phyloP scores from a whole-genome alignment of 2,329 filamentous ascomycete genomes.

The Lomentospora prolificans region DNA sequence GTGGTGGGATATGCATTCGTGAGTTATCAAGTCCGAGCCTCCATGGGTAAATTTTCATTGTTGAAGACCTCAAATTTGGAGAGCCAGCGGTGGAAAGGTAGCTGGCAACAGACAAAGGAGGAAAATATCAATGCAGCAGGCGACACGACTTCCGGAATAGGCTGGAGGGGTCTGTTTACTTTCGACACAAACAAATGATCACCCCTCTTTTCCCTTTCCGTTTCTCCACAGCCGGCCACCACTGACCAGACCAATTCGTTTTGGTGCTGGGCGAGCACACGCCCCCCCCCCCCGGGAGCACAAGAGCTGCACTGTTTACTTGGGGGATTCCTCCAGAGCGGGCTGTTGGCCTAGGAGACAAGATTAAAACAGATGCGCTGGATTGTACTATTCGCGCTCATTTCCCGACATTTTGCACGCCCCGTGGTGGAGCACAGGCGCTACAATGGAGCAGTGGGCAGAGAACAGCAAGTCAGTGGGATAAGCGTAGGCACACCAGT shows the following conservation, averaged over 20 bases:
- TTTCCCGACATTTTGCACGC: not conserved
- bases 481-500: no score
- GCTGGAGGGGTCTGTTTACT: constrained; percentile 4
- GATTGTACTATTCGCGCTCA: no score
- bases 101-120: not conserved
- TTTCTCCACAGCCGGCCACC: not conserved
- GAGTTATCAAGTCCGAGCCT: not conserved
- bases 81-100: not conserved
- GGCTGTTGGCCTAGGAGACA: not conserved
- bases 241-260: no score
- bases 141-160: not conserved
- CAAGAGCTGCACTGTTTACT: no score
- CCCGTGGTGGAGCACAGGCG: not conserved
- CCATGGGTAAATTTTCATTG: not conserved
- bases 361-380: no score
- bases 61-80: not conserved
- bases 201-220: not conserved
- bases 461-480: no score
- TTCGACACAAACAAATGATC: not conserved
- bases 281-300: no score
- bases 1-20: no score
- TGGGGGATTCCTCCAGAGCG: no score
- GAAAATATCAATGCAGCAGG: not conserved
- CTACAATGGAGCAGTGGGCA: not conserved
- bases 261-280: no score